Base-by-base conservation (phyloP, 1,139 yeast genomes). In the Trichomonascaceae sp. region DNA sequence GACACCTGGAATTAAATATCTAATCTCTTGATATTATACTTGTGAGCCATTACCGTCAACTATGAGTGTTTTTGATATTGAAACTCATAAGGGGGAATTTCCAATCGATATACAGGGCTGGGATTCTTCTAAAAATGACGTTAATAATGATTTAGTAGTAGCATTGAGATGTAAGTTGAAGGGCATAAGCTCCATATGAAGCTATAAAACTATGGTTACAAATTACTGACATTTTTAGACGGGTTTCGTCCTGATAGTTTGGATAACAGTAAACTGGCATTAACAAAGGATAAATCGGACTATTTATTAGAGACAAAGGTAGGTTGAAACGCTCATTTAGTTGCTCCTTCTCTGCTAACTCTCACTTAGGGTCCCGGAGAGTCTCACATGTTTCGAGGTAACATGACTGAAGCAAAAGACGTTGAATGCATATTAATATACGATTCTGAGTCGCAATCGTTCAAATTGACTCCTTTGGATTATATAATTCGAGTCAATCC, bases 351-450 rank as follows among this genome's bases (percentile, higher is more conserved):
- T 36, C 24, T 22, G 24, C 24, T 22, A n/a, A n/a, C n/a, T n/a
- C n/a, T 19, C 20, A 43, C 12, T 20, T 15, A 45, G 30, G 57
- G 55, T 41, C 32, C 51, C 27, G 50, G 55, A 7, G 61, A 53
- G 9, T 47, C 55, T 30, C 62, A 60, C 38, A 57, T 61, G 41
- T 66, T 67, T 53, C 53, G 64, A 9, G 72, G 71, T 9, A 61
- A 61, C 30, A 63, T 61, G 18, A 56, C 64, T 0, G 55, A 60
- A 7, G 60, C 64, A n/a, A 66, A 64, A 38, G 70, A 66, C 20
- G 65, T 60, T 24, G 72, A 69, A 47, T 69, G 69, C 51, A 68
- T 67, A 19, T 60, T 69, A 32, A 60, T 68, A 6, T 69, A 56
- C 57, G 68, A 69, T 47, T 58, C 61, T 1, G 55, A 57, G 13